Evolutionary conservation across 257 asterid genomes (phyloP).

Genomic region (Solanum gandarillasii): DNA sequence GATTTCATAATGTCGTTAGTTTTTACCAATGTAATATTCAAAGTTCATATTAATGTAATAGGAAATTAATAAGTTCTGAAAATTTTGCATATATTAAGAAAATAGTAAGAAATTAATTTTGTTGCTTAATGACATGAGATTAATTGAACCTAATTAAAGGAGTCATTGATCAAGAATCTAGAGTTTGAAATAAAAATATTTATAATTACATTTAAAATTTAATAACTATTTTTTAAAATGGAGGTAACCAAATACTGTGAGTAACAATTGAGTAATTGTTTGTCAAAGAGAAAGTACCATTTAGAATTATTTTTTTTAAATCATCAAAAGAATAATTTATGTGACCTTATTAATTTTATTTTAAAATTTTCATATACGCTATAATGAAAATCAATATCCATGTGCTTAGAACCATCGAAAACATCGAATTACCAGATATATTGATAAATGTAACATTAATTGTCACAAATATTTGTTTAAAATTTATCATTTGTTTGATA

Average conservation of each 20-base stretch:
- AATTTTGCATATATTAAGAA: neutral
- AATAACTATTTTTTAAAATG: neutral
- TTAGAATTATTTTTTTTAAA: neutral
- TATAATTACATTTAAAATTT: neutral
- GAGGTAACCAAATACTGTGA: neutral
- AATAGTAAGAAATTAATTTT: neutral
- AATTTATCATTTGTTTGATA: neutral
- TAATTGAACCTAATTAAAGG: neutral
- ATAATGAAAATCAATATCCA: neutral
- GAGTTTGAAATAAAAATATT: neutral
- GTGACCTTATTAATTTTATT: neutral
- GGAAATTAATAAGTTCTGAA: neutral
- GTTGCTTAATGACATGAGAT: neutral
- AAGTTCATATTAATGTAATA: neutral
- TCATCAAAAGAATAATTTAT: neutral
- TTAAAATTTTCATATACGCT: neutral
- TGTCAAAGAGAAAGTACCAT: neutral
- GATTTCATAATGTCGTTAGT: neutral
- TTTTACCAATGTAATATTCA: neutral
- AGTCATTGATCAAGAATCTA: rapidly evolving
- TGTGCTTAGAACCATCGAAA: neutral
- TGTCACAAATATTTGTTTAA: neutral
- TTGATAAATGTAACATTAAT: neutral
- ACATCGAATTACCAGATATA: neutral
- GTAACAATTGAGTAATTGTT: neutral